These are phyloP conservation scores for Aspergillus sp. DNA, from an alignment of 2,329 filamentous ascomycete genomes.

Conservation along the genomic window DNA sequence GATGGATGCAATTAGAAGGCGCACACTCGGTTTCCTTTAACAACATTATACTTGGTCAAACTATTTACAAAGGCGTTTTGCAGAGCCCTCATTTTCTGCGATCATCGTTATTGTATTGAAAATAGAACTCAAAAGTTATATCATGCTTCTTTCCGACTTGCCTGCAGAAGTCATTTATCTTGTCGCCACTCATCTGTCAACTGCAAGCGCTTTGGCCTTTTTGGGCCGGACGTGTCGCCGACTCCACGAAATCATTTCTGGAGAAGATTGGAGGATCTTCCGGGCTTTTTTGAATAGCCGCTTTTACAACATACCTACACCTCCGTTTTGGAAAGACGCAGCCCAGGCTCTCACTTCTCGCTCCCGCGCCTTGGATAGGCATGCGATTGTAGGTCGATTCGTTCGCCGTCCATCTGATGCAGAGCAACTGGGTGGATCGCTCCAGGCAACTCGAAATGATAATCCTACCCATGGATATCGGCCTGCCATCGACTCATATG, in stretches of 20 bases:
- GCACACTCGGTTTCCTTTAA: not conserved
- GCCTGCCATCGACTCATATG: conserved; percentile 59
- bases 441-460: conserved; percentile 45
- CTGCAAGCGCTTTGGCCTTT: conserved; percentile 44
- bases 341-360: conserved; percentile 56
- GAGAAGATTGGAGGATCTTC: conserved; percentile 50
- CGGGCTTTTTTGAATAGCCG: conserved; percentile 47
- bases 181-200: conserved; percentile 45
- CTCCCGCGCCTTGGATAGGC: conserved; percentile 57
- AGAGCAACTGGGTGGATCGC: conserved; percentile 33
- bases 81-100: not conserved
- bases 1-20: not conserved
- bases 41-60: not conserved
- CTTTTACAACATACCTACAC: conserved; percentile 48
- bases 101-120: not conserved
- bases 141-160: conserved; percentile 37
- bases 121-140: not conserved
- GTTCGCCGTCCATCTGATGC: conserved; percentile 48
- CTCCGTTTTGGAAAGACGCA: conserved; percentile 50
- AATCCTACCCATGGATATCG: conserved; percentile 56
- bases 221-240: conserved; percentile 49
- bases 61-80: not conserved
- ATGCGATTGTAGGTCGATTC: conserved; percentile 56
- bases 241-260: conserved; percentile 47
- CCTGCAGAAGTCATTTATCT: conserved; percentile 46